Evolutionary conservation across 148 eudicot genomes (phyloP), one percentile per base, ranked within the genome.

Genomic region (Chenopodium quinoa): DNA sequence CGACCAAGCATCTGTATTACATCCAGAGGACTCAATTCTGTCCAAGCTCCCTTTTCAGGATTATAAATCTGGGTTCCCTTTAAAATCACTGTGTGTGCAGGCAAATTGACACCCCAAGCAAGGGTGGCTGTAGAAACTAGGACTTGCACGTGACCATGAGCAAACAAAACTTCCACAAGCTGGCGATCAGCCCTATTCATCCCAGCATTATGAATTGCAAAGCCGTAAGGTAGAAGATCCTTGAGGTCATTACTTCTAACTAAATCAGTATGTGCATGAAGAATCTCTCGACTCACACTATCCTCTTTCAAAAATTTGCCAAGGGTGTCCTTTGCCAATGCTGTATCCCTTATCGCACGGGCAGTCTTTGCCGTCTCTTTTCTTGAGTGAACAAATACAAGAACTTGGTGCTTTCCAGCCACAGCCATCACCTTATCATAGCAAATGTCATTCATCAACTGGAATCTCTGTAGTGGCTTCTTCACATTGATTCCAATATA

Each of bases 1-100:
- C 96, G 91, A 83, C 96, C 93, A 85, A 92, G 84, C 96, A 92
- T 92, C 86, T 92, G 96, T 92, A 91, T 92, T 44, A 92, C 96
- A 87, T 91, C 96, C 75, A 92, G 85, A 73, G 96, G 92, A 81
- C 96, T 91, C 73, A 92, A 80, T 79, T 92, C 96, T 32, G 96
- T 92, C 96, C 96, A 92, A 66, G 92, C 92, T 62, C 93, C 93
- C 76, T 91, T 92, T 66, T 92, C 96, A n/a, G 93, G 93, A 86
- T 92, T 89, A 80, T 92, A 92, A 34, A 92, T 88, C 84, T 92
- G 93, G 79, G 96, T 92, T 56, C 96, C 96, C 83, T 92, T 92
- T 37, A 90, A 89, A 81, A 92, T 92, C 71, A 92, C 93, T 19
- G 92, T 88, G 75, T 90, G 93, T 10, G 93, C 93, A 73, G 93